Conservation (phyloP, 164 flowering plant species). For the Piper longum region DNA sequence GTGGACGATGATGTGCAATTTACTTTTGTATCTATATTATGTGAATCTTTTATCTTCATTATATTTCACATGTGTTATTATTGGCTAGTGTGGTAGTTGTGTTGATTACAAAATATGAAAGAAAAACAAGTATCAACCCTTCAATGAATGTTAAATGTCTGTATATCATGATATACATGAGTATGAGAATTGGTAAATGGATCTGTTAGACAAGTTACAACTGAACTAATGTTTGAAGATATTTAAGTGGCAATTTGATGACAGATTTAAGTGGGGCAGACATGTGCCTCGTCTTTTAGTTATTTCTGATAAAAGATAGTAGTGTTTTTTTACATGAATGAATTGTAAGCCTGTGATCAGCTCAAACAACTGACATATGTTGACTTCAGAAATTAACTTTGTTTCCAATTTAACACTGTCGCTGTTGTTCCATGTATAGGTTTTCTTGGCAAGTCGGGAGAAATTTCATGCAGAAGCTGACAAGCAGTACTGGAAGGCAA, state of each 20-base stretch:
- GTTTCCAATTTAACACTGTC: not conserved
- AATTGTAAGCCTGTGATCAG: no score
- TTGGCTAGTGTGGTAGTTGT: not conserved
- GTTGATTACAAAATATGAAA: not conserved
- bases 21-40: not conserved
- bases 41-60: not conserved
- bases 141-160: no score
- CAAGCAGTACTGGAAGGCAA: conserved; percentile 57
- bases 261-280: not conserved
- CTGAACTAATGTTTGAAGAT: not conserved
- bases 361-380: no score
- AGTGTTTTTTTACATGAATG: no score
- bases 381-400: not conserved
- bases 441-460: conserved; percentile 34
- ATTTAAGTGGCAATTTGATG: not conserved
- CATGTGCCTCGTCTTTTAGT: not conserved
- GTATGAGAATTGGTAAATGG: not conserved
- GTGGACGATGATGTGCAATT: no score
- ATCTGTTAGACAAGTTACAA: not conserved
- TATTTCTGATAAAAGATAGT: not conserved
- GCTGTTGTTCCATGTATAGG: conserved; percentile 13
- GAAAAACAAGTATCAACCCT: no score
- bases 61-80: no score
- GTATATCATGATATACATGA: not conserved
- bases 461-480: conserved; percentile 54